Conservation (phyloP, 73 alveolate genomes). For the Symbiodinium natans region DNA sequence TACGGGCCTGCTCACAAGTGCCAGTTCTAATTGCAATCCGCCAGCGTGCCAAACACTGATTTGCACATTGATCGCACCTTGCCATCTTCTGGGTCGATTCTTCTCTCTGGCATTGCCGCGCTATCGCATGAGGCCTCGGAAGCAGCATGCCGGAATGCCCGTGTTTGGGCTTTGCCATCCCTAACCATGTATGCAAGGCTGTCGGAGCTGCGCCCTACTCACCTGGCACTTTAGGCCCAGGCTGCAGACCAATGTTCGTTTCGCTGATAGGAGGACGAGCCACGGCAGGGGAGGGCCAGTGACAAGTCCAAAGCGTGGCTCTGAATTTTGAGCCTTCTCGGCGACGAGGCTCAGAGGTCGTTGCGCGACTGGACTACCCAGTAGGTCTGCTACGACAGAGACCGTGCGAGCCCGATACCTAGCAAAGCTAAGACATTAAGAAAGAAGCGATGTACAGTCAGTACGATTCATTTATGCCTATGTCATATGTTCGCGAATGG, state of each 20-base stretch:
- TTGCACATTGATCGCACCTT: background rate
- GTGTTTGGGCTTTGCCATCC: too few species aligned
- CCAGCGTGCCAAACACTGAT: background rate
- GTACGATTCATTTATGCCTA: too few species aligned
- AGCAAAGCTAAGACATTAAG: too few species aligned
- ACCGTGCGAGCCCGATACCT: background rate
- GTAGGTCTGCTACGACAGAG: background rate
- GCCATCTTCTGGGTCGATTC: constrained; percentile 89
- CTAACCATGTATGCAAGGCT: too few species aligned
- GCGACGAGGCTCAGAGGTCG: background rate
- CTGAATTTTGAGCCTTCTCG: constrained; percentile 77
- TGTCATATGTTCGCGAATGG: too few species aligned
- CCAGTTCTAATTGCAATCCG: background rate
- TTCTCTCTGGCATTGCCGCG: constrained; percentile 30
- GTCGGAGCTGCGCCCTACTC: too few species aligned
- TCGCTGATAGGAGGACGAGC: constrained; percentile 37
- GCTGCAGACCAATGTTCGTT: constrained; percentile 42
- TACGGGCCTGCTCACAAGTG: background rate
- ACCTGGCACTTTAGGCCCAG: background rate
- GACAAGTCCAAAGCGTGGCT: constrained; percentile 29
- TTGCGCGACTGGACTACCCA: background rate
- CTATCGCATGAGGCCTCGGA: constrained; percentile 59
- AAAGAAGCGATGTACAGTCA: too few species aligned
- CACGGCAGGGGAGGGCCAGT: constrained; percentile 52
- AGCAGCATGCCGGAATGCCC: too few species aligned